Evolutionary conservation across 176 grass and related monocot genomes (phyloP).

Genomic region (Carex cristatella): DNA sequence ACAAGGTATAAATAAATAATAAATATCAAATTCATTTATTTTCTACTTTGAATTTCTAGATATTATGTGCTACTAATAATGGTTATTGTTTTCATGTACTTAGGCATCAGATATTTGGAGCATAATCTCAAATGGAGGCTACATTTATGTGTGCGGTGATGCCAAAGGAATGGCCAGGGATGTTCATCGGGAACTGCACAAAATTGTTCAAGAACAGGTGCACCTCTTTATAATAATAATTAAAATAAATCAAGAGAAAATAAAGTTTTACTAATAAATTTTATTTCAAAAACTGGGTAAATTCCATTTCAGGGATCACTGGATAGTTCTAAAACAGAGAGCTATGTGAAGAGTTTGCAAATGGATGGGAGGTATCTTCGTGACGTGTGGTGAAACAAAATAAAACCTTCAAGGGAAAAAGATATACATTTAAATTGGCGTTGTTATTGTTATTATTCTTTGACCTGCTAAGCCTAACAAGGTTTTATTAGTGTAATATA

Average conservation of each 20-base stretch:
- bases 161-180: constrained; percentile 96
- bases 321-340: constrained; percentile 83
- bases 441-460: constrained; percentile 19
- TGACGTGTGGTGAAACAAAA: constrained; percentile 69
- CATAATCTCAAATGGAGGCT: constrained; percentile 59
- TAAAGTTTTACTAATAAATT: background rate
- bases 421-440: background rate
- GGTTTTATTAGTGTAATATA: constrained; percentile 21
- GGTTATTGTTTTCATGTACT: constrained; percentile 5
- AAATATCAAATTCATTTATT: background rate
- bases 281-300: background rate
- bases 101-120: constrained; percentile 79
- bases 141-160: constrained; percentile 91
- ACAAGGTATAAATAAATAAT: constrained; percentile 41
- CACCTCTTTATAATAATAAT: background rate
- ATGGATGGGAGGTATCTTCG: constrained; percentile 85
- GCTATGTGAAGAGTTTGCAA: constrained; percentile 77
- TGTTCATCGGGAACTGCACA: constrained; percentile 79
- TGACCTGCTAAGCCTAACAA: constrained; percentile 25
- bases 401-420: background rate
- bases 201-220: constrained; percentile 89
- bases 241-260: constrained; percentile 3
- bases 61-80: constrained; percentile 3
- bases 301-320: constrained; percentile 47
- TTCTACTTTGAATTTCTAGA: background rate